These are phyloP conservation scores for Chlorella sp. DNA, from an alignment of 139 green algal species.

Conservation along the genomic window DNA sequence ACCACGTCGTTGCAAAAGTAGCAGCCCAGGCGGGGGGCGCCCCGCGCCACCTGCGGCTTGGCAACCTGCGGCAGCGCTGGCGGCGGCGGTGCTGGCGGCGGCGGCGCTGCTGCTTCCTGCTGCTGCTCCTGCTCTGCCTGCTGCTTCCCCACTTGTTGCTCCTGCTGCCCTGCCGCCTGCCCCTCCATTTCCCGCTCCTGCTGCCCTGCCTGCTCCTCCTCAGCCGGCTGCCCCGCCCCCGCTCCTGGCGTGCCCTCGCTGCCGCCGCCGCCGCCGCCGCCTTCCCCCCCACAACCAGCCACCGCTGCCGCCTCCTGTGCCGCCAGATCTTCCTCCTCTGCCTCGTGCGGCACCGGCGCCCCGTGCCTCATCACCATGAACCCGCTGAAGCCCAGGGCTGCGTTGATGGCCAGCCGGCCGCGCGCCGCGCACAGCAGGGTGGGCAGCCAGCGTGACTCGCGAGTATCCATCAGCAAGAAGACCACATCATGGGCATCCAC, in stretches of 20 bases:
- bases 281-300: not conserved
- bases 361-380: constrained; percentile 89
- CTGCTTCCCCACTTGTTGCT: not conserved
- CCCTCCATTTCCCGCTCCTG: too few species aligned
- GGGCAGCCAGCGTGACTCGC: constrained; percentile 94
- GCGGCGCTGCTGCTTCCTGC: not conserved
- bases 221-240: not conserved
- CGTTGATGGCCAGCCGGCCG: constrained; percentile 86
- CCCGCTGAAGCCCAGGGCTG: constrained; percentile 93
- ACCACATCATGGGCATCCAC: constrained; percentile 84
- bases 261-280: not conserved
- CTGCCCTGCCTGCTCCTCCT: not conserved
- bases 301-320: not conserved
- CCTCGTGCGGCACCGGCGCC: not conserved
- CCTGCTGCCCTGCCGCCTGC: not conserved
- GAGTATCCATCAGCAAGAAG: constrained; percentile 97
- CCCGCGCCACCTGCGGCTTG: not conserved
- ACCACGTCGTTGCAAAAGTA: constrained; percentile 99
- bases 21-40: constrained; percentile 82
- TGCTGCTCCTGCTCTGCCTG: not conserved
- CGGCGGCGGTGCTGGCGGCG: not conserved
- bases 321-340: not conserved
- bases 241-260: not conserved
- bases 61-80: not conserved
- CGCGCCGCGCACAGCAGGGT: constrained; percentile 80